Evolutionary conservation across 805 yeast genomes (phyloP).

Genomic region (Candida hispaniensis): DNA sequence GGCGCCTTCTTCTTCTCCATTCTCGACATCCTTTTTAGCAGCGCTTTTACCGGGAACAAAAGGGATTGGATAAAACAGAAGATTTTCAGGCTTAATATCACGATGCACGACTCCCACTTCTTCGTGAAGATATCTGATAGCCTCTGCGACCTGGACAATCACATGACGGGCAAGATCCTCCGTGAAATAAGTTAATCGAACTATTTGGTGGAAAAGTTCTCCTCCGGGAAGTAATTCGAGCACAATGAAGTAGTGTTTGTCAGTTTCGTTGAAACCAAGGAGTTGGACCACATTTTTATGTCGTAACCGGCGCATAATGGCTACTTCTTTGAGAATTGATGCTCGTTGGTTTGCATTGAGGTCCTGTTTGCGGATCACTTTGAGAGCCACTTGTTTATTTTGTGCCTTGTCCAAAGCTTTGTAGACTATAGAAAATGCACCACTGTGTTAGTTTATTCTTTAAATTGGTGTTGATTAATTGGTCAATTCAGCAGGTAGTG

Average conservation of each 20-base stretch:
- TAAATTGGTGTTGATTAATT: no score
- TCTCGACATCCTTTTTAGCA: conserved; percentile 33
- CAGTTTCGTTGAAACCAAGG: conserved; percentile 42
- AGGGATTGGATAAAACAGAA: conserved; percentile 50
- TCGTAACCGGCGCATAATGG: conserved; percentile 54
- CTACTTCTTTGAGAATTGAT: conserved; percentile 59
- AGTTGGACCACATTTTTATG: conserved; percentile 54
- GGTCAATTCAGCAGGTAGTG: no score
- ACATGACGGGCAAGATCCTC: conserved; percentile 66
- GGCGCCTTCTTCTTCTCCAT: conserved; percentile 75
- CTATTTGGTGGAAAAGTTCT: conserved; percentile 70
- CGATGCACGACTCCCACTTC: conserved; percentile 65
- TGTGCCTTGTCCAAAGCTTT: conserved; percentile 45
- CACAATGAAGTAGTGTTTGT: conserved; percentile 47
- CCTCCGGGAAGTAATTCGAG: conserved; percentile 68
- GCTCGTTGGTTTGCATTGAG: conserved; percentile 35
- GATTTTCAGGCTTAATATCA: conserved; percentile 74
- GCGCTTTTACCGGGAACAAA: conserved; percentile 31
- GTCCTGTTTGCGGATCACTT: conserved; percentile 54
- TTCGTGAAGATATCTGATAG: conserved; percentile 61
- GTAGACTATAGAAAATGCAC: conserved; percentile 84
- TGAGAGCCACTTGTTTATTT: conserved; percentile 53
- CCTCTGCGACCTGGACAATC: conserved; percentile 58
- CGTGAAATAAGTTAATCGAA: conserved; percentile 62
- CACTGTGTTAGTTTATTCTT: conserved; percentile 31